Evolutionary conservation across 148 eudicot genomes (phyloP).

Genomic region (Mesembryanthemum crystallinum): DNA sequence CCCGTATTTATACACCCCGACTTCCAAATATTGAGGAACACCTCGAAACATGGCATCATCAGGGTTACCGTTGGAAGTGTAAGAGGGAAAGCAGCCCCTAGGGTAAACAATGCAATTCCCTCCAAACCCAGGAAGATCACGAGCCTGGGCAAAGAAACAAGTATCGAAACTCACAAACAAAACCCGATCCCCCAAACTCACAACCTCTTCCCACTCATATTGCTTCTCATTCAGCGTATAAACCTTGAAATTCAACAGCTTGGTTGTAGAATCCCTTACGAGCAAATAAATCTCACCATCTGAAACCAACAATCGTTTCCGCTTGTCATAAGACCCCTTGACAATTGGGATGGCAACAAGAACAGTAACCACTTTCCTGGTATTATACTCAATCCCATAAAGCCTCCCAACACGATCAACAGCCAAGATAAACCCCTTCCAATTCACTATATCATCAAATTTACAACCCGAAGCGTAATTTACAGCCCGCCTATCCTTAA

Average conservation of each 20-base stretch:
- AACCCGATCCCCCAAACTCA: slow-evolving; percentile 5
- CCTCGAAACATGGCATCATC: not conserved
- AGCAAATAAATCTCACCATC: slow-evolving; percentile 12
- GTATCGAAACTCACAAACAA: slow-evolving; percentile 18
- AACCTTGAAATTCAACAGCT: not conserved
- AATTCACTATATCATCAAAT: slow-evolving; percentile 16
- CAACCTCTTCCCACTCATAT: not conserved
- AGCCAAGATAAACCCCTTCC: not conserved
- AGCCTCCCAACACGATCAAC: slow-evolving; percentile 11
- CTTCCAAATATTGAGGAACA: not conserved
- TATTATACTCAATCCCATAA: not conserved
- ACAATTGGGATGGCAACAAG: not conserved
- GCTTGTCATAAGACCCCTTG: not conserved
- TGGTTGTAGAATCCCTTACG: not conserved
- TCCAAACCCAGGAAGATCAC: not conserved
- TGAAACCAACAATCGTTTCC: slow-evolving; percentile 9
- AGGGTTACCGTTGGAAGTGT: not conserved
- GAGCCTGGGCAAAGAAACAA: slow-evolving; percentile 5
- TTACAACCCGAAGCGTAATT: not conserved
- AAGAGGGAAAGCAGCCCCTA: slow-evolving; percentile 5
- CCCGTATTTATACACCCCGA: not conserved
- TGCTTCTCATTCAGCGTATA: slow-evolving; percentile 9
- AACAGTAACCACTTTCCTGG: not conserved
- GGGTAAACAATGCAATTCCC: slow-evolving; percentile 15
- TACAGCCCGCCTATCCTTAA: not conserved